Conservation (phyloP, 192 early-diverging fungal genomes). For the Chytriomyces hyalinus region DNA sequence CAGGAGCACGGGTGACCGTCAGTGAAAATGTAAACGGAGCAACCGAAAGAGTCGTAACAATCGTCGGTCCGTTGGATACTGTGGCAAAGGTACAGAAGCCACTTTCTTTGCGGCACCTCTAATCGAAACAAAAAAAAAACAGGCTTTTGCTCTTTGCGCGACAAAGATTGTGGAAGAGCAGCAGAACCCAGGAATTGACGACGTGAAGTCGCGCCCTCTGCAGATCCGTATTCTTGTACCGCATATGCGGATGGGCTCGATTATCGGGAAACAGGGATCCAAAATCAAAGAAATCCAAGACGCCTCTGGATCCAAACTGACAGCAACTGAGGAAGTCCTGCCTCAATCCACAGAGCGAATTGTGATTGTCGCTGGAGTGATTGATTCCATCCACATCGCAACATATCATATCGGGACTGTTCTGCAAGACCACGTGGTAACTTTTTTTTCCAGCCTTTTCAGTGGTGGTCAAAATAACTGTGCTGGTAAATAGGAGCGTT, state of each 20-base stretch:
- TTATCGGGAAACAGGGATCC: slow-evolving; percentile 91
- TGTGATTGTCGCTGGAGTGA: slow-evolving; percentile 83
- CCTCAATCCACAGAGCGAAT: slow-evolving; percentile 93
- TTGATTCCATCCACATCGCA: slow-evolving; percentile 84
- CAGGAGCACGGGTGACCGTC: slow-evolving; percentile 90
- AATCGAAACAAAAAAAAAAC: slow-evolving; percentile 35
- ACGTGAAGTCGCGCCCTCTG: slow-evolving; percentile 54
- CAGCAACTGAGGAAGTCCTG: slow-evolving; percentile 88
- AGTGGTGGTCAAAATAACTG: background rate
- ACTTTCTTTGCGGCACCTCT: background rate
- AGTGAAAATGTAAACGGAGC: slow-evolving; percentile 88
- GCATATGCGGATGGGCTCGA: slow-evolving; percentile 78
- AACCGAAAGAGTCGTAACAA: slow-evolving; percentile 72
- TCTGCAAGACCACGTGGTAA: slow-evolving; percentile 38
- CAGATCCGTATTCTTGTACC: slow-evolving; percentile 89
- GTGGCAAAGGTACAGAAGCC: slow-evolving; percentile 36
- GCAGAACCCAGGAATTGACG: slow-evolving; percentile 36
- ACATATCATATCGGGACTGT: slow-evolving; percentile 56
- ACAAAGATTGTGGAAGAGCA: slow-evolving; percentile 46
- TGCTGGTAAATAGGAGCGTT: slow-evolving; percentile 6
- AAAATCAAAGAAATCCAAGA: slow-evolving; percentile 98
- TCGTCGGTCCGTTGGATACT: slow-evolving; percentile 50
- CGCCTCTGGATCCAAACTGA: slow-evolving; percentile 81
- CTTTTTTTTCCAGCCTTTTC: slow-evolving; percentile 8
- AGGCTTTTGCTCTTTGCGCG: slow-evolving; percentile 81